Base-by-base conservation (phyloP, 441 rosid genomes). In the Gossypium schwendimanii region DNA sequence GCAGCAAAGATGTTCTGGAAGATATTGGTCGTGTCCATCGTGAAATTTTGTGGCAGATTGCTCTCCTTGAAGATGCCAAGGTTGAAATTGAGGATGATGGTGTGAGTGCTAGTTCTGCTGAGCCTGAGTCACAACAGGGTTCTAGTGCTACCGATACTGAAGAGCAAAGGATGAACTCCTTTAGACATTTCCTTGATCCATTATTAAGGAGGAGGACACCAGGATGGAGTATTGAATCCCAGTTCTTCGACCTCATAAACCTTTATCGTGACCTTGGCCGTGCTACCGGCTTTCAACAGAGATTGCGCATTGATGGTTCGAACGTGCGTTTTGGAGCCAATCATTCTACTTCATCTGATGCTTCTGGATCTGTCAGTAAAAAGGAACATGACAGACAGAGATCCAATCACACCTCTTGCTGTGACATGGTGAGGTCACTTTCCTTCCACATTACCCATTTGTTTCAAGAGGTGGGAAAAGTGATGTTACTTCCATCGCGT, bases 391-490 rank as follows among this genome's bases (percentile, higher is more conserved):
- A 91, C 82, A 91, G 85, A 77, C 90, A 86, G 79, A 89, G 86
- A 75, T 89, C 96, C 6, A 86, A 87, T 82, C 90, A 89, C 78
- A 82, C 88, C 71, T 93, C 98, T 41, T 91, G 99, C 81, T 91
- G 97, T 82, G 98, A 96, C 80, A 87, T 89, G 96, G 87, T 91
- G 80, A 88, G 87, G 77, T 93, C 98, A 53, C 88, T 96, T 70
- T 87, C 94, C 57, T 89, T 89, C 82, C 99, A 96, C 85, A 90
- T 96, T 64, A 86, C 88, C 49, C 91, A 89, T 85, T 78, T 96
- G 86, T 91, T 91, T 85, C 99, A 91, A 74, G 99, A 96, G 90
- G 79, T 96, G 82, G 98, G 99, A 71, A 96, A 96, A 82, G 91
- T 87, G 73, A 93, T 95, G 98, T 76, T 91, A 69, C 92, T 88